A percentile compares a stretch with the other conserved stretches of the same genome.
Evolutionary conservation across 495 filamentous ascomycete species (phyloP).

Genomic region (Coniosporium apollinis): DNA sequence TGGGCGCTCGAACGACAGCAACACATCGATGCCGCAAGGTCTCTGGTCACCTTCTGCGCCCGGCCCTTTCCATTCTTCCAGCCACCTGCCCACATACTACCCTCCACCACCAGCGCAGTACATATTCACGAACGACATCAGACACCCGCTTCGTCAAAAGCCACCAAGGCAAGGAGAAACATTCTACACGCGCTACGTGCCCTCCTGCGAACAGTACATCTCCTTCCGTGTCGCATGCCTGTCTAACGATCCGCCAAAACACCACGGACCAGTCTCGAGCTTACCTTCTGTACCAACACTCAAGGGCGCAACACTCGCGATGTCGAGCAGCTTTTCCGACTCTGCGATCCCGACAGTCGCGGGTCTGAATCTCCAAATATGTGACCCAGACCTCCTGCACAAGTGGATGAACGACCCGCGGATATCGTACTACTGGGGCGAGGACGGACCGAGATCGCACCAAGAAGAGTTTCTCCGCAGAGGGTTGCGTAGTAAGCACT

Average conservation of each 20-base stretch:
- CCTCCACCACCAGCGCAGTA: conserved; percentile 71
- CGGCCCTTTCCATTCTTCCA: conserved; percentile 51
- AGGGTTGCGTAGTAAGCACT: conserved; percentile 49
- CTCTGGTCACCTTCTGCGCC: conserved; percentile 19
- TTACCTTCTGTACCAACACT: conserved; percentile 20
- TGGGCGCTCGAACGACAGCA: conserved; percentile 24
- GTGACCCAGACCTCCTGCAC: conserved; percentile 61
- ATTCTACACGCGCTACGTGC: conserved; percentile 79
- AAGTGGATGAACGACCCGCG: conserved; percentile 83
- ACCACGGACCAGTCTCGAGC: conserved; percentile 33
- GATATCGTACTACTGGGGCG: conserved; percentile 69
- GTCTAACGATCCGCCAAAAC: conserved; percentile 33
- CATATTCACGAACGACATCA: conserved; percentile 56
- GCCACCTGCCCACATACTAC: conserved; percentile 79
- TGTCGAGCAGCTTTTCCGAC: conserved; percentile 15
- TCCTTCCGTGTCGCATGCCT: conserved; percentile 67
- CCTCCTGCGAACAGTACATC: conserved; percentile 66
- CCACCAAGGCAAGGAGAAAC: conserved; percentile 75
- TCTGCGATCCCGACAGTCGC: conserved; percentile 20
- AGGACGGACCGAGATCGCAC: conserved; percentile 38
- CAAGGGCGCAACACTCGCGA: conserved; percentile 17
- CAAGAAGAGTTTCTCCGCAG: conserved; percentile 54
- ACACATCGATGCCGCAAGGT: conserved; percentile 14
- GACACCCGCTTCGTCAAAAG: conserved; percentile 79
- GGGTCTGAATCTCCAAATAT: conserved; percentile 17